Evolutionary conservation across 2,329 filamentous ascomycete species (phyloP), one percentile per base, ranked within the genome.

Genomic region (Ceratocystiopsis sp.): DNA sequence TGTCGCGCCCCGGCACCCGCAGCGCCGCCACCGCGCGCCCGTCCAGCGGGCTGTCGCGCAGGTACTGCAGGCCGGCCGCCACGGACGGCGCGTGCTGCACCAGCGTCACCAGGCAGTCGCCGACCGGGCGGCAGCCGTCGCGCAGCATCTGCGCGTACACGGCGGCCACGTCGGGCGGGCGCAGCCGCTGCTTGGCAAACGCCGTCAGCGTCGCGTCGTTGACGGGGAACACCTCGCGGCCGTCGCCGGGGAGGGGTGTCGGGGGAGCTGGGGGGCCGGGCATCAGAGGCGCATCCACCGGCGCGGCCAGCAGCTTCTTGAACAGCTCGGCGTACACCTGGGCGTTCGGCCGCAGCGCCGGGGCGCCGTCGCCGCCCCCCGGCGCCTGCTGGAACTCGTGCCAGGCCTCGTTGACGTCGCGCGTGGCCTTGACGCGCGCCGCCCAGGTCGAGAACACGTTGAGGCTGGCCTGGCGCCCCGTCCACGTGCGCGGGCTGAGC

Each of bases 361-460:
- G n/a, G n/a, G 52, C 46, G 6, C 17, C 35, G 8, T 11, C 17
- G 4, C 25, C 25, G 25, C 25, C 9, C 7, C 10, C 25, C 2
- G 61, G 62, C 1, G 61, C 61, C 46, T 54, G 53, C 45, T 61
- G 60, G 45, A 71, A 67, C 37, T 61, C 57, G 6, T 61, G 62
- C 75, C 75, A 80, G 4, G 75, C 75, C 52, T 80, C 75, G 45
- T 70, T 64, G 1, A 68, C 61, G 51, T 78, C 76, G 19, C 75
- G 65, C 6, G 75, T 79, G 0, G 75, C 67, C 47, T 62, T 64
- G 36, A 80, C 65, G 25, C 64, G 67, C 45, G 69, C 68, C 34
- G 70, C 70, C 75, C 75, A 80, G 6, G 46, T 48, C 5, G 52
- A 51, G 40, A 54, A 61, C 13, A 59, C 56, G 52, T 57, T 69